Percentiles rank a stretch among this genome's conserved stretches.
phyloP scores from a whole-genome alignment of 1,139 yeast species.

The Komagataea norvegica region DNA sequence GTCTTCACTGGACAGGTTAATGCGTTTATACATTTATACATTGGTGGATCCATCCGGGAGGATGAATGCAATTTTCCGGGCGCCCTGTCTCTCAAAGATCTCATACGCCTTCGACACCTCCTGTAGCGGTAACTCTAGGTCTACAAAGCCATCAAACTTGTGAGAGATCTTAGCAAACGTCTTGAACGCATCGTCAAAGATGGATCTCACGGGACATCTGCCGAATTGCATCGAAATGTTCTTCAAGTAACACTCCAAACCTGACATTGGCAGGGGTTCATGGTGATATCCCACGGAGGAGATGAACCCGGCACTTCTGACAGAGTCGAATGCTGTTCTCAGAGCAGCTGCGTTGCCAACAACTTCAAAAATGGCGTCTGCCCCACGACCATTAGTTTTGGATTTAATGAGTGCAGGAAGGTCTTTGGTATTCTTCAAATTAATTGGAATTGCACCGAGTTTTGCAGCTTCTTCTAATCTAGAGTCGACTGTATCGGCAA shows the following conservation, averaged over 20 bases:
- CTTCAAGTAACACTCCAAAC: slow-evolving; percentile 54
- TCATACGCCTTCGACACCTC: slow-evolving; percentile 46
- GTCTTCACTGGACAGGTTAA: too few relatives aligned
- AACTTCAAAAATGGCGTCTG: slow-evolving; percentile 69
- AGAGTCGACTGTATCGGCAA: slow-evolving; percentile 70
- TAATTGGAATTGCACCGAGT: slow-evolving; percentile 63
- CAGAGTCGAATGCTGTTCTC: slow-evolving; percentile 46
- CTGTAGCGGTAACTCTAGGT: slow-evolving; percentile 39
- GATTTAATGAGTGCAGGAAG: slow-evolving; percentile 29
- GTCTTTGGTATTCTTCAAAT: slow-evolving; percentile 54
- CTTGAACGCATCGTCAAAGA: slow-evolving; percentile 49
- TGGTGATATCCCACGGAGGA: slow-evolving; percentile 62
- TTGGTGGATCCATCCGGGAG: slow-evolving; percentile 4
- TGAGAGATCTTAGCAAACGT: slow-evolving; percentile 42
- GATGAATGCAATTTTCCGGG: slow-evolving; percentile 50
- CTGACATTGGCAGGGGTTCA: slow-evolving; percentile 52
- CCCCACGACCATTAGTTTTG: slow-evolving; percentile 54
- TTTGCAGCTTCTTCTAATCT: slow-evolving; percentile 54
- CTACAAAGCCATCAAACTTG: slow-evolving; percentile 46
- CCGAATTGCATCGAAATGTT: slow-evolving; percentile 59
- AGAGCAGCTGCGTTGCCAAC: slow-evolving; percentile 70
- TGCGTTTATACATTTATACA: too few relatives aligned
- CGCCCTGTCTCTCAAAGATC: slow-evolving; percentile 49
- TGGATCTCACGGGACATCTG: slow-evolving; percentile 57
- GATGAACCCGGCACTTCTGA: slow-evolving; percentile 56